A percentile compares a stretch with the other conserved stretches of the same genome.
These are phyloP conservation scores for Aspergillus bertholletiae DNA, from an alignment of 495 filamentous ascomycete species.

Conservation along the genomic window DNA sequence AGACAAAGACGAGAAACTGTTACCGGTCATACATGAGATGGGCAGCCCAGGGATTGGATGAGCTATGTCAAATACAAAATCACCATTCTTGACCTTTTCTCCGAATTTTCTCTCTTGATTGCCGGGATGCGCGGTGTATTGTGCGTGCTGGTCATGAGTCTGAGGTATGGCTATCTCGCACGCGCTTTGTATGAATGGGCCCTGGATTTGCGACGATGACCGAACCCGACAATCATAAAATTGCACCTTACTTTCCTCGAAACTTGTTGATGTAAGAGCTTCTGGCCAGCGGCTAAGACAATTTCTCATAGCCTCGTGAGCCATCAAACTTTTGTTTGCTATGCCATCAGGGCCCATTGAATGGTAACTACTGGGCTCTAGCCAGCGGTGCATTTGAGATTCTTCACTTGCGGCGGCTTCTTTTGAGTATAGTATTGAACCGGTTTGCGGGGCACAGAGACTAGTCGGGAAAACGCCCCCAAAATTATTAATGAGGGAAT, in stretches of 20 bases:
- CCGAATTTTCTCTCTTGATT: not conserved
- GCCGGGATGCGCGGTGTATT: not conserved
- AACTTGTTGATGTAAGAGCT: not conserved
- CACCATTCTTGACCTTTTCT: not conserved
- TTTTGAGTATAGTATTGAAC: not conserved
- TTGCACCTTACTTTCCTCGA: not conserved
- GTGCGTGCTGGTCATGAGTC: not conserved
- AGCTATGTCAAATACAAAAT: not conserved
- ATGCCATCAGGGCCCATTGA: conserved; percentile 3
- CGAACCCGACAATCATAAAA: not conserved
- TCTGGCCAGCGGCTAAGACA: conserved; percentile 7
- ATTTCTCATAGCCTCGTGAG: not conserved
- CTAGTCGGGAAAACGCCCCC: not conserved
- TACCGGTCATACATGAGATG: conserved; percentile 6
- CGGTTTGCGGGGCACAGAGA: not conserved
- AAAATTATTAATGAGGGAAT: not conserved
- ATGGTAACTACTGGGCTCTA: not conserved
- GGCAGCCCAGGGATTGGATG: conserved; percentile 11
- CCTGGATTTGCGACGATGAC: conserved; percentile 4
- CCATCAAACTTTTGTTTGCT: conserved; percentile 3
- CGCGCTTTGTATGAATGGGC: not conserved
- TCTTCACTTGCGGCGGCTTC: not conserved
- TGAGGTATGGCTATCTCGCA: not conserved
- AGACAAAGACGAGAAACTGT: conserved; percentile 4
- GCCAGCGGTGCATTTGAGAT: not conserved